Evolutionary conservation across 2,329 filamentous ascomycete species (phyloP).

Genomic region (Coniella lustricola): DNA sequence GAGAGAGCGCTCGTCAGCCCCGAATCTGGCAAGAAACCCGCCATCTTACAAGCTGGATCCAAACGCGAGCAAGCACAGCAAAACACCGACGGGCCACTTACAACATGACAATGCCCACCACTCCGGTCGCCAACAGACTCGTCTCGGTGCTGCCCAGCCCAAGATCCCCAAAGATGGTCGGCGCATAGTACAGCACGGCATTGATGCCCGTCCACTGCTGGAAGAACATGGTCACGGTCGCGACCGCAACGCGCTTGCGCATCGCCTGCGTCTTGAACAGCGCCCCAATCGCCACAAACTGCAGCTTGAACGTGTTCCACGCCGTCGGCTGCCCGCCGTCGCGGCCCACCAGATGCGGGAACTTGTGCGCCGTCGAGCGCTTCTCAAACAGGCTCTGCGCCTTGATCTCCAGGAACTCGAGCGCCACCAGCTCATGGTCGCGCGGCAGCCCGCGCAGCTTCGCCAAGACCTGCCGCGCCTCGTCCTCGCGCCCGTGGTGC

Average conservation of each 20-base stretch:
- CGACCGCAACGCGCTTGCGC: constrained; percentile 59
- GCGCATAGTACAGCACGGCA: constrained; percentile 60
- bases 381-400: constrained; percentile 74
- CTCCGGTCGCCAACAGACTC: constrained; percentile 61
- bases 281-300: constrained; percentile 59
- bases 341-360: constrained; percentile 61
- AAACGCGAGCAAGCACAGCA: background rate
- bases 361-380: constrained; percentile 58
- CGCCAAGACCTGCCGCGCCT: constrained; percentile 58
- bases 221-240: constrained; percentile 56
- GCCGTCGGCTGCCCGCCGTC: constrained; percentile 50
- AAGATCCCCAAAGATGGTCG: constrained; percentile 61
- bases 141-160: constrained; percentile 46
- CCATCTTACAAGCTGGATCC: background rate
- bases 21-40: no score
- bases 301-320: constrained; percentile 60
- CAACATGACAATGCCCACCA: constrained; percentile 66
- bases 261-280: constrained; percentile 60
- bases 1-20: no score
- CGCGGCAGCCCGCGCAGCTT: constrained; percentile 53
- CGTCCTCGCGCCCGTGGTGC: constrained; percentile 61
- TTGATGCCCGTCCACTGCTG: constrained; percentile 32
- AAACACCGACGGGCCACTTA: background rate
- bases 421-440: constrained; percentile 61
- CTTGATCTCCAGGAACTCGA: constrained; percentile 80